Percentiles rank a stretch among this genome's conserved stretches.
These are phyloP conservation scores for Monosporascus sp. DNA, from an alignment of 2,329 filamentous ascomycete genomes.

Conservation along the genomic window DNA sequence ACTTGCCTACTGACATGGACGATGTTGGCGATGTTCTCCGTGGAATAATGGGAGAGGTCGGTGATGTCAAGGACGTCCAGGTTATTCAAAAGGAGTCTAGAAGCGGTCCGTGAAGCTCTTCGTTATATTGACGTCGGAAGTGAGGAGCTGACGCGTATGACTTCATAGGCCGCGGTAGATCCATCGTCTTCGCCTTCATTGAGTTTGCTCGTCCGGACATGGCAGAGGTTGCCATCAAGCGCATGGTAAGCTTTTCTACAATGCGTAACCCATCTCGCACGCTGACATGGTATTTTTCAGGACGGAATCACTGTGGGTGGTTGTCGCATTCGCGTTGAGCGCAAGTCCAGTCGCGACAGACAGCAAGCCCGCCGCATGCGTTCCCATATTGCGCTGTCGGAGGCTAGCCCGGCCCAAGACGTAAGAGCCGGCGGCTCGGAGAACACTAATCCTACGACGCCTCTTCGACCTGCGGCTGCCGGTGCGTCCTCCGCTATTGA, in stretches of 20 bases:
- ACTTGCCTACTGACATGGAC: slow-evolving; percentile 19
- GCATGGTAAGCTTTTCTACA: slow-evolving; percentile 28
- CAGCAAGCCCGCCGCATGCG: slow-evolving; percentile 2
- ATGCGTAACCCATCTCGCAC: not conserved
- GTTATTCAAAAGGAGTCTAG: slow-evolving; percentile 22
- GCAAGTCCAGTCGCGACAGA: slow-evolving; percentile 24
- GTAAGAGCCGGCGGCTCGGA: not conserved
- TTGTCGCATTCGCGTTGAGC: slow-evolving; percentile 31
- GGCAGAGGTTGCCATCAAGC: slow-evolving; percentile 31
- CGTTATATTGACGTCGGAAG: not conserved
- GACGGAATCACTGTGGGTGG: slow-evolving; percentile 27
- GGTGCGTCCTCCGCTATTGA: not conserved
- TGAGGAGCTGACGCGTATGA: slow-evolving; percentile 3
- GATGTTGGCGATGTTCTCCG: slow-evolving; percentile 20
- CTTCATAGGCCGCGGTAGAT: slow-evolving; percentile 12
- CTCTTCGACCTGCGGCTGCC: not conserved
- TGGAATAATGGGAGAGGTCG: slow-evolving; percentile 17
- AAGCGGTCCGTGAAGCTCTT: slow-evolving; percentile 8
- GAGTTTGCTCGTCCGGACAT: slow-evolving; percentile 33
- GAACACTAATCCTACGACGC: not conserved
- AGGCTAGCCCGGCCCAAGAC: not conserved
- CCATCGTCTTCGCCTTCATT: slow-evolving; percentile 30
- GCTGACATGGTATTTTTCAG: slow-evolving; percentile 19
- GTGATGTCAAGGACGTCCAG: slow-evolving; percentile 23
- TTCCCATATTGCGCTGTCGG: not conserved